Conservation (phyloP, 1,284 basidiomycete species). For the Ganoderma boninense region DNA sequence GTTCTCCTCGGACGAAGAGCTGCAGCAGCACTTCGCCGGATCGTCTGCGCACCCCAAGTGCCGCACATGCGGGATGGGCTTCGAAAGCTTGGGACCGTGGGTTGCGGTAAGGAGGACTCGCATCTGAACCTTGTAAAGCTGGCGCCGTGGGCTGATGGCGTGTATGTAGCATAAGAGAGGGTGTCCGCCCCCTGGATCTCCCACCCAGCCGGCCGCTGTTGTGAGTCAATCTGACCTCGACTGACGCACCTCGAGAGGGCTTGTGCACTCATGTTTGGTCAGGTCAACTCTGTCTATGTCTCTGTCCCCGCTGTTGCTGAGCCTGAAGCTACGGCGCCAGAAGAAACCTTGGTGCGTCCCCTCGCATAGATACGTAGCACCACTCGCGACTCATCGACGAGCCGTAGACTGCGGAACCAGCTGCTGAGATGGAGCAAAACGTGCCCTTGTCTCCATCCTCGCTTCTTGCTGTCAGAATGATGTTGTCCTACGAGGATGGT, state of each 20-base stretch:
- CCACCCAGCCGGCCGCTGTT: background rate
- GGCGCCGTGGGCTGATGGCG: background rate
- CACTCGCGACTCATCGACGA: background rate
- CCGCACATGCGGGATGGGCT: conserved; percentile 3
- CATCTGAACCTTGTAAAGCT: background rate
- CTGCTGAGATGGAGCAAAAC: background rate
- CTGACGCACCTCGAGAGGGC: background rate
- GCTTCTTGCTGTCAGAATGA: background rate
- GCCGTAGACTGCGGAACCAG: background rate
- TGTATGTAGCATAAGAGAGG: background rate
- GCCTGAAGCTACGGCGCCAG: background rate
- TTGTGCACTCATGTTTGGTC: background rate
- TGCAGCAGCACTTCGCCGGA: conserved; percentile 11
- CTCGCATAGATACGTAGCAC: background rate
- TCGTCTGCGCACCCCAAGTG: conserved; percentile 5
- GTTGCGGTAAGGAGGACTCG: background rate
- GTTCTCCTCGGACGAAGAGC: background rate
- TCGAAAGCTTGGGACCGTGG: background rate
- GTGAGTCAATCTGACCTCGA: background rate
- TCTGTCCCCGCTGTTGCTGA: background rate
- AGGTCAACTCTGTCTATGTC: background rate
- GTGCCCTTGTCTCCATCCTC: background rate
- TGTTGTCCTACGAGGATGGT: background rate
- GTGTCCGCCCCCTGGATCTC: background rate
- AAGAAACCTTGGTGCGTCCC: background rate